These are phyloP conservation scores for Solanum hybrid DNA, from an alignment of 305 asterid species.

Conservation along the genomic window DNA sequence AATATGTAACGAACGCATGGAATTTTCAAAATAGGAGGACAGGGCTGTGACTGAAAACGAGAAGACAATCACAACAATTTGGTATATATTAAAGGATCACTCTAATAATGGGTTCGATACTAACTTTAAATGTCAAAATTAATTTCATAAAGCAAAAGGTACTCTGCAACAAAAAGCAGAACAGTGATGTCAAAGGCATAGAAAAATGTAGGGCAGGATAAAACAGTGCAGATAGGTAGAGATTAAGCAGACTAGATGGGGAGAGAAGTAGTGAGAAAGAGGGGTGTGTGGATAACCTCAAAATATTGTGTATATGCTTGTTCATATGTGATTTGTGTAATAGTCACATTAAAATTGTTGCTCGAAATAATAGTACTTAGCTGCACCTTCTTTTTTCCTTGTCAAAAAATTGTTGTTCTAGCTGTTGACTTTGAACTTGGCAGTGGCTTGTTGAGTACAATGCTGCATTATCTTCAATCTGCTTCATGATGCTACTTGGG, in stretches of 20 bases:
- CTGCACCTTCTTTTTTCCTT: not conserved
- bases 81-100: not conserved
- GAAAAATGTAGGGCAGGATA: not conserved
- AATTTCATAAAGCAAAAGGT: not conserved
- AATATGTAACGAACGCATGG: not conserved
- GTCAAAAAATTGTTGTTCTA: not conserved
- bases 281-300: not conserved
- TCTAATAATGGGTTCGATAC: not conserved
- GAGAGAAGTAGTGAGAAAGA: not conserved
- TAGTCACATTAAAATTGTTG: not conserved
- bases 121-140: not conserved
- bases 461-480: slow-evolving; percentile 90
- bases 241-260: not conserved
- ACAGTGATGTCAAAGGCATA: not conserved
- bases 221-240: not conserved
- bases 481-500: slow-evolving; percentile 95
- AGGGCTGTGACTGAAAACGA: not conserved
- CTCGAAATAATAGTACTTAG: not conserved
- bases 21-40: not conserved
- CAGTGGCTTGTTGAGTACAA: slow-evolving; percentile 99
- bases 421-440: slow-evolving; percentile 7
- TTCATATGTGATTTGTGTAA: not conserved
- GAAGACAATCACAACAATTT: not conserved
- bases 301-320: not conserved
- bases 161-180: not conserved